Evolutionary conservation across 257 asterid genomes (phyloP), one percentile per base, ranked within the genome.

Genomic region (Henckelia pumila): DNA sequence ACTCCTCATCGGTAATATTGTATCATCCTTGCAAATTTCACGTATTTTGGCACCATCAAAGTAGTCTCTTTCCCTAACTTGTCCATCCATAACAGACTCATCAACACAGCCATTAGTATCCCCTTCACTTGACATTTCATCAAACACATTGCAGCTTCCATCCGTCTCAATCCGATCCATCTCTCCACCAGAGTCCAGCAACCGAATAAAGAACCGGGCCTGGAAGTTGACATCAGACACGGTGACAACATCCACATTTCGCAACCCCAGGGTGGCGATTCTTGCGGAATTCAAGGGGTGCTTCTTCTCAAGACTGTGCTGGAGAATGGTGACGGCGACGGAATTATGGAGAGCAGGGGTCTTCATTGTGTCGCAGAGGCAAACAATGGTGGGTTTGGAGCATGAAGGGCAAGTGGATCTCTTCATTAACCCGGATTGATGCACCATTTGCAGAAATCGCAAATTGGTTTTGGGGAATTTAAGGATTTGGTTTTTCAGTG

Each of bases 211-310:
- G 76, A 90, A 86, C 56, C 71, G 77, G 68, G 95, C 95, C 53
- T 77, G 78, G 14, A 67, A 77, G 72, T 80, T 76, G 64, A 90
- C 94, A 77, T 93, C 97, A 4, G 83, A 88, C 29, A 93, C 88
- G 0, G 85, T 72, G 26, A 83, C 40, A 0, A 85, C 76, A 25
- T 77, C 66, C 7, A 88, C 79, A 62, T 90, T 78, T 61, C 75
- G 63, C 0, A 90, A 83, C 32, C 94, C 96, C 13, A 88, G 72
- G 30, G 80, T 75, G 0, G 95, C 96, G 44, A 90, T 90, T 79
- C 90, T 81, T 22, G 95, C 68, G 61, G 97, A 88, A 72, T 93
- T 93, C 6, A 90, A 82, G 19, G 95, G 99, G 67, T 88, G 96
- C 2, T 84, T 90, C 62, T 81, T 82, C 79, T 93, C 99, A 14